Conservation (phyloP, 805 yeast species). For the Teunomyces barrocoloradensis region DNA sequence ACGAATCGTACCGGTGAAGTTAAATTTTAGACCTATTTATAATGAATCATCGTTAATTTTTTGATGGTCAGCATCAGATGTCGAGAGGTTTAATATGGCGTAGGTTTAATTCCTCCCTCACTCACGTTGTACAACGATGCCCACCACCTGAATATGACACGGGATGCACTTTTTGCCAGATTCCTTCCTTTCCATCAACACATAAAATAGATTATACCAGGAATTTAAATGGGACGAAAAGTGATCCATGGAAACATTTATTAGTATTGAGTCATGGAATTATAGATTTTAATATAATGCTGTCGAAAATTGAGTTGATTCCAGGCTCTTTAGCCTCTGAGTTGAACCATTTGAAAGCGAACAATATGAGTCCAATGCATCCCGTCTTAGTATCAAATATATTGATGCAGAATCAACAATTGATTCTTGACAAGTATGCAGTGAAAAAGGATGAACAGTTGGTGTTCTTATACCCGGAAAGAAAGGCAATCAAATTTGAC, state of each 20-base stretch:
- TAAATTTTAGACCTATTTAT: background rate
- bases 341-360: constrained; percentile 33
- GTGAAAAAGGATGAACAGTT: constrained; percentile 15
- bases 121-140: constrained; percentile 25
- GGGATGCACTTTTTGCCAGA: constrained; percentile 58
- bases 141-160: constrained; percentile 55
- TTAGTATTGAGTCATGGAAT: constrained; percentile 48
- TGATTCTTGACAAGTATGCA: constrained; percentile 6
- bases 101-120: background rate
- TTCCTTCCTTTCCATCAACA: constrained; percentile 37
- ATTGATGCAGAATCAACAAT: constrained; percentile 19
- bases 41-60: background rate
- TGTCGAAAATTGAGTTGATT: constrained; percentile 48
- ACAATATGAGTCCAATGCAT: constrained; percentile 38
- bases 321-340: constrained; percentile 45
- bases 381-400: constrained; percentile 54
- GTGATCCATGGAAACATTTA: constrained; percentile 54
- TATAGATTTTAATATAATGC: constrained; percentile 39
- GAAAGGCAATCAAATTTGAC: constrained; percentile 36
- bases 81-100: background rate
- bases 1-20: background rate
- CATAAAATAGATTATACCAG: constrained; percentile 40
- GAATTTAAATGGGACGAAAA: constrained; percentile 47
- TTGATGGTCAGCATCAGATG: background rate
- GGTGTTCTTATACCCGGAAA: constrained; percentile 58